Conservation (phyloP, 352 stramenopile genomes). For the Globisporangium sylvaticum region DNA sequence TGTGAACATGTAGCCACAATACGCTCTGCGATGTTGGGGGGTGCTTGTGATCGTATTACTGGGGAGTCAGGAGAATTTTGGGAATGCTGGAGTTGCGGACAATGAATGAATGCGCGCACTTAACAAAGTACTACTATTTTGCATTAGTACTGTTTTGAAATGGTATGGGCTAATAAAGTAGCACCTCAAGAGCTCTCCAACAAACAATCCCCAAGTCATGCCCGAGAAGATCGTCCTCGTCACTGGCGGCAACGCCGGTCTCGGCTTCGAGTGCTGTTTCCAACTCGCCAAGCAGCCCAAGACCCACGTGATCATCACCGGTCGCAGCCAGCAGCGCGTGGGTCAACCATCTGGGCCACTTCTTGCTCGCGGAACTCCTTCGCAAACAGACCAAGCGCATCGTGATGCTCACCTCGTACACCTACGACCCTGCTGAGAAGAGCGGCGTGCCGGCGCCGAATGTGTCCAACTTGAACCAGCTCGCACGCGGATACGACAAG, state of each 20-base stretch:
- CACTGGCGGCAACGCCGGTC: constrained; percentile 29
- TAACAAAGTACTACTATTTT: too few relatives aligned
- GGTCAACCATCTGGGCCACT: constrained; percentile 42
- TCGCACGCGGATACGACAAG: constrained; percentile 16
- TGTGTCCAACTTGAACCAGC: constrained; percentile 21
- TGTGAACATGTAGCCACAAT: too few relatives aligned
- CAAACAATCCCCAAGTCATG: neutral
- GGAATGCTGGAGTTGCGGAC: too few relatives aligned
- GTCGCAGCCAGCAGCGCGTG: constrained; percentile 26
- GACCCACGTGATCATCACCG: constrained; percentile 25
- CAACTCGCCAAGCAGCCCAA: constrained; percentile 22
- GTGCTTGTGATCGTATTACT: too few relatives aligned
- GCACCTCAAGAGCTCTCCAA: too few relatives aligned
- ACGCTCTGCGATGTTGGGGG: too few relatives aligned
- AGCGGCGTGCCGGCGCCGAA: constrained; percentile 15
- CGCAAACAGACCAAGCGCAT: constrained; percentile 20
- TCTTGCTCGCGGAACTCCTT: constrained; percentile 28
- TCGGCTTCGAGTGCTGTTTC: constrained; percentile 28
- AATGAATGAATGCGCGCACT: too few relatives aligned
- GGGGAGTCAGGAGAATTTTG: too few relatives aligned
- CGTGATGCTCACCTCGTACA: constrained; percentile 21
- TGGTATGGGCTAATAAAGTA: too few relatives aligned
- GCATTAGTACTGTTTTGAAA: too few relatives aligned
- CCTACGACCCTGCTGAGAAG: constrained; percentile 28
- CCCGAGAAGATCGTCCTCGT: constrained; percentile 28